Percentiles rank a stretch among this genome's conserved stretches.
phyloP scores from a whole-genome alignment of 148 eudicot genomes.

The Silene conica region DNA sequence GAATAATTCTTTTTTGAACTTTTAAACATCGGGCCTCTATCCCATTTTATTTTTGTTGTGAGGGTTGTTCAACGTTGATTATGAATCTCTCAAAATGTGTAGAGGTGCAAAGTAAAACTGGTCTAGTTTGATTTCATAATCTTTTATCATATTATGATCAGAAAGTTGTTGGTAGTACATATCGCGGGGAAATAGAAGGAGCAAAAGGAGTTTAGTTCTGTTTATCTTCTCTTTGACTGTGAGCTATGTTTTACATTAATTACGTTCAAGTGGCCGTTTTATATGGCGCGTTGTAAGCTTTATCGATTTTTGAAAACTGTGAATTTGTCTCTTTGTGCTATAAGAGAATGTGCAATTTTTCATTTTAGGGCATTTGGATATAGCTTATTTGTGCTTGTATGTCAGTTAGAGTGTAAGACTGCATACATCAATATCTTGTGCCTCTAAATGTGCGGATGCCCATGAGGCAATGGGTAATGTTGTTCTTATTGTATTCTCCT shows the following conservation, averaged over 20 bases:
- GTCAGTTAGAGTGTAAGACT: neutral
- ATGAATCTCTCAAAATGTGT: neutral
- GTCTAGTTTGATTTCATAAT: neutral
- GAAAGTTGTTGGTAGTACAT: neutral
- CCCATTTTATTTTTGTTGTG: neutral
- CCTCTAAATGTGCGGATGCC: neutral
- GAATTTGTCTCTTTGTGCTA: neutral
- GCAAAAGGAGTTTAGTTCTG: neutral
- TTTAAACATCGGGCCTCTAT: neutral
- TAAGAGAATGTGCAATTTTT: slow-evolving; percentile 12
- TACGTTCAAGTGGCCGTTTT: neutral
- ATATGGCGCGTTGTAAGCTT: neutral
- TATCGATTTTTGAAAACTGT: neutral
- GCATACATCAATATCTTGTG: neutral
- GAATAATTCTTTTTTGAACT: neutral
- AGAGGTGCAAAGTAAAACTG: neutral
- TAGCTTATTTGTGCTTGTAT: neutral
- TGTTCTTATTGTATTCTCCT: neutral
- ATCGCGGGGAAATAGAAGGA: neutral
- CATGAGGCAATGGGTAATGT: neutral
- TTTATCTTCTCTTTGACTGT: neutral
- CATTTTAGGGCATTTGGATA: neutral
- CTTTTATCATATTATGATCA: neutral
- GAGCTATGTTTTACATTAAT: neutral
- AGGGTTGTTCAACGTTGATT: neutral